Evolutionary conservation across 169 alveolate genomes (phyloP).

Genomic region (Cryptosporidium ubiquitum): DNA sequence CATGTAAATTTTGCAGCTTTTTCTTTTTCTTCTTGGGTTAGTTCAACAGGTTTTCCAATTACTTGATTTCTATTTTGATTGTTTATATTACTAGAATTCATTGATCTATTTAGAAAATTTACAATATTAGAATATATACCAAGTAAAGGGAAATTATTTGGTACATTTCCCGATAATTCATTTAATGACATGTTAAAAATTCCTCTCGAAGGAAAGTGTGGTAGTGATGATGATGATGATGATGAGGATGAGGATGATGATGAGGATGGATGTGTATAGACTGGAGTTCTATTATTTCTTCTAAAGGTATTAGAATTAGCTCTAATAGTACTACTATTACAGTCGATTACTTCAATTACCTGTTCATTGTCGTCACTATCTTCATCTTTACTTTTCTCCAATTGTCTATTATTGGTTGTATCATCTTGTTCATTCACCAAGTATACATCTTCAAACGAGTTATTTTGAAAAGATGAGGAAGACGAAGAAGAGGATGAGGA

Average conservation of each 20-base stretch:
- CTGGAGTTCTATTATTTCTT: not conserved
- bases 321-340: not conserved
- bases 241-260: constrained; percentile 22
- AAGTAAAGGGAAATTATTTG: constrained; percentile 41
- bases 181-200: not conserved
- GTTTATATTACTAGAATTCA: constrained; percentile 3
- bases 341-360: constrained; percentile 45
- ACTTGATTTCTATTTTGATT: not conserved
- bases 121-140: constrained; percentile 44
- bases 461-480: not conserved
- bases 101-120: constrained; percentile 34
- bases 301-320: not conserved
- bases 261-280: not conserved
- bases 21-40: constrained; percentile 64
- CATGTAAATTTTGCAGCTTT: constrained; percentile 72
- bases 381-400: not conserved
- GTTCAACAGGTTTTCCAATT: constrained; percentile 35
- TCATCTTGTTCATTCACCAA: constrained; percentile 5
- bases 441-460: not conserved
- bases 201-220: no score
- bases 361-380: constrained; percentile 31
- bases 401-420: not conserved
- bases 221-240: no score
- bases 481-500: not conserved
- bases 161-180: not conserved